A percentile compares a stretch with the other conserved stretches of the same genome.
These are phyloP conservation scores for Aristolochia contorta DNA, from an alignment of 164 flowering plant genomes.

Conservation along the genomic window DNA sequence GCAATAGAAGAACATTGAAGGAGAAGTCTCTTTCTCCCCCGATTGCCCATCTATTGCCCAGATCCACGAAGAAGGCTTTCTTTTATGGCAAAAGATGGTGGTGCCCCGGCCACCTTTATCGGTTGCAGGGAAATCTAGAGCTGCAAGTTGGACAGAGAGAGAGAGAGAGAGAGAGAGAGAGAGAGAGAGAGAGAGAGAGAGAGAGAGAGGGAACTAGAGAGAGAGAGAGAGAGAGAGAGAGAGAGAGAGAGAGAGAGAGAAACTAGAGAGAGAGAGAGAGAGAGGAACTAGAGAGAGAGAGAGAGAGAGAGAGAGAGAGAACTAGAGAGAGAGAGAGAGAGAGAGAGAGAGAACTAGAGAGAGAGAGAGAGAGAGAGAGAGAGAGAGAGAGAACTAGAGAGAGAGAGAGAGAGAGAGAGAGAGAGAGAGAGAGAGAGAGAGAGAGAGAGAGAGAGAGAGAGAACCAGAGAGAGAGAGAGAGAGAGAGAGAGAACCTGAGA, in stretches of 20 bases:
- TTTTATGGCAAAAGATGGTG: conserved; percentile 9
- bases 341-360: not conserved
- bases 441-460: no score
- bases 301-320: conserved; percentile 13
- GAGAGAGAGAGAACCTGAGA: not conserved
- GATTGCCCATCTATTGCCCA: not conserved
- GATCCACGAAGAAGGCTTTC: conserved; percentile 7
- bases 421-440: no score
- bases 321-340: conserved; percentile 2
- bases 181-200: not conserved
- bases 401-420: conserved; percentile 15
- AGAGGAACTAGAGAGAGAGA: conserved; percentile 13
- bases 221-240: conserved; percentile 15
- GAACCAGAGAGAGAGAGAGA: not conserved
- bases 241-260: conserved; percentile 1
- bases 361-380: not conserved
- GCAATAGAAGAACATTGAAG: conserved; percentile 3
- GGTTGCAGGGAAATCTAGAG: conserved; percentile 15
- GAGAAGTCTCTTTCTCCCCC: not conserved
- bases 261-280: not conserved
- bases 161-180: not conserved
- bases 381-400: conserved; percentile 7
- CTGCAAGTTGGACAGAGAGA: conserved; percentile 13
- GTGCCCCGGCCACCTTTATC: conserved; percentile 15
- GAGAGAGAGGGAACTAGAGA: conserved; percentile 6